These are phyloP conservation scores for Mycena amicta DNA, from an alignment of 768 basidiomycete species.

Conservation along the genomic window DNA sequence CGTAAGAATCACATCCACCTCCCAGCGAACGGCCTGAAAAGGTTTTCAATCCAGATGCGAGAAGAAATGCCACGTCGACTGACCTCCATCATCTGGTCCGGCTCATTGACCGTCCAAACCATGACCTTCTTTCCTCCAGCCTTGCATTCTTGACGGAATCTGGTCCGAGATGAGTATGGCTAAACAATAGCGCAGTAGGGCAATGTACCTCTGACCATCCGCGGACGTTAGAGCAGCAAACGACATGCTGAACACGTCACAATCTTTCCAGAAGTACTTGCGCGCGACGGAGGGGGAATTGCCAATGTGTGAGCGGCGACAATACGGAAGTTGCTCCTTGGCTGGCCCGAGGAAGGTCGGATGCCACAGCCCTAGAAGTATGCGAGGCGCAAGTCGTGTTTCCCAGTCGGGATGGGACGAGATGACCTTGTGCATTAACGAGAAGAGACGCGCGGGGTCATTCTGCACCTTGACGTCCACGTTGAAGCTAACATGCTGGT, in stretches of 20 bases:
- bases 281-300: constrained; percentile 69
- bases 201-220: constrained; percentile 69
- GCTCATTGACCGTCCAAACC: constrained; percentile 96
- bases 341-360: constrained; percentile 85
- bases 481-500: constrained; percentile 76
- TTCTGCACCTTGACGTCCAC: constrained; percentile 95
- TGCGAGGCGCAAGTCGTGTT: constrained; percentile 73
- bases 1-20: constrained; percentile 75
- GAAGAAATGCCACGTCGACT: constrained; percentile 24
- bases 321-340: constrained; percentile 75
- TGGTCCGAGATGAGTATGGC: constrained; percentile 24
- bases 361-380: constrained; percentile 87
- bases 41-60: no score
- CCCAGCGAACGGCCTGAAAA: constrained; percentile 75
- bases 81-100: constrained; percentile 89
- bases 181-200: background rate
- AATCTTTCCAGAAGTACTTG: constrained; percentile 87
- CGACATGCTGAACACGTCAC: constrained; percentile 83
- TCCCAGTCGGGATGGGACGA: constrained; percentile 70
- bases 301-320: constrained; percentile 85
- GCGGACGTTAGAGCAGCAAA: constrained; percentile 71
- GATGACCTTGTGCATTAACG: constrained; percentile 72
- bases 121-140: constrained; percentile 79
- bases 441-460: constrained; percentile 83
- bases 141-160: constrained; percentile 84